Percentiles rank a stretch among this genome's conserved stretches.
These are phyloP conservation scores for Paspalum notatum DNA, from an alignment of 176 grass and related monocot genomes.

Conservation along the genomic window DNA sequence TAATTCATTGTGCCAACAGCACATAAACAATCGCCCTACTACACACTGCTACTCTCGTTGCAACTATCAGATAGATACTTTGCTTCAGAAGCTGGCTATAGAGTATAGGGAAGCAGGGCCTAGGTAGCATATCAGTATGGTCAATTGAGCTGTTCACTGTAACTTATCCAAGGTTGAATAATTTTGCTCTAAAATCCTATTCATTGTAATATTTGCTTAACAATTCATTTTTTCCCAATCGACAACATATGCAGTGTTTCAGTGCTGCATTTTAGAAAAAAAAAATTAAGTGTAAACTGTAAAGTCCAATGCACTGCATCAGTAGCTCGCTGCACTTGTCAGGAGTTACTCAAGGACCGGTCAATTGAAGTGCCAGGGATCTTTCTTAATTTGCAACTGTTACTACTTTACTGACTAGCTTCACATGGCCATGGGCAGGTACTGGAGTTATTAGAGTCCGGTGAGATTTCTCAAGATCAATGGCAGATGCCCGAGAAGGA, in stretches of 20 bases:
- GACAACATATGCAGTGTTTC: background rate
- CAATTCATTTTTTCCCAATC: background rate
- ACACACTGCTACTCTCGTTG: constrained; percentile 9
- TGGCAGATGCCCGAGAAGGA: constrained; percentile 70
- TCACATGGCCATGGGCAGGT: constrained; percentile 47
- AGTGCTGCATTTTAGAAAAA: background rate
- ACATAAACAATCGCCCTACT: constrained; percentile 10
- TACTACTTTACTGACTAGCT: constrained; percentile 32
- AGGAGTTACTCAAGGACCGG: constrained; percentile 13
- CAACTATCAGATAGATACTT: constrained; percentile 15
- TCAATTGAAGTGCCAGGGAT: constrained; percentile 15
- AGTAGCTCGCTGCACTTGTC: background rate
- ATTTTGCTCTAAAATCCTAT: background rate
- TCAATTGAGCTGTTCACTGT: background rate
- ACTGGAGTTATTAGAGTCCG: constrained; percentile 65
- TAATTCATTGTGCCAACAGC: constrained; percentile 4
- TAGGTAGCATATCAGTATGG: background rate
- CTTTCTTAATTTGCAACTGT: constrained; percentile 25
- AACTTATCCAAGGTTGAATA: background rate
- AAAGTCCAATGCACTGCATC: constrained; percentile 17
- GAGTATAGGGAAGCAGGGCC: background rate
- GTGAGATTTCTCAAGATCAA: constrained; percentile 63
- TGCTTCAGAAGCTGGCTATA: constrained; percentile 4
- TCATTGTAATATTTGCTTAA: background rate
- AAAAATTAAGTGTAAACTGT: background rate